Conservation (phyloP, 2,329 filamentous ascomycete species). For the Nothophaeocryptopus gaeumannii region DNA sequence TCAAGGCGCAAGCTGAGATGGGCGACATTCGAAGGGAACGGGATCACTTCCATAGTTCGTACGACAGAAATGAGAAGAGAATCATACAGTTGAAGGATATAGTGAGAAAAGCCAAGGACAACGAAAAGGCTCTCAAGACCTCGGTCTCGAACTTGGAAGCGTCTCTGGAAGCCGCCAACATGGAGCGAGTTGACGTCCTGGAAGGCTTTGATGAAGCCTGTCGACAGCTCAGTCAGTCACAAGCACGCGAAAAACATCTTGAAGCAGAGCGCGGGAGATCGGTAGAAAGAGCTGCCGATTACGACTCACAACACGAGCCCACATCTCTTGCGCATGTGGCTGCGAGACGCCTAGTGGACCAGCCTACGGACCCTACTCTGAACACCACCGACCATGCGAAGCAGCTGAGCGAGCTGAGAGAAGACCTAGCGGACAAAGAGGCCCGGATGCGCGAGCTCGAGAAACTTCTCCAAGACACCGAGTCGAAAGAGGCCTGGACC, state of each 20-base stretch:
- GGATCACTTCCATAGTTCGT: slow-evolving; percentile 38
- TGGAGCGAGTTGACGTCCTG: slow-evolving; percentile 40
- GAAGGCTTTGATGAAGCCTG: slow-evolving; percentile 35
- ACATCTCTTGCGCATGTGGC: too few relatives aligned
- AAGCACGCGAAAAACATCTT: background rate
- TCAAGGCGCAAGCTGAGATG: slow-evolving; percentile 34
- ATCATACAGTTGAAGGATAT: slow-evolving; percentile 41
- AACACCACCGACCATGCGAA: background rate
- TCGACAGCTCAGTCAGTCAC: slow-evolving; percentile 31
- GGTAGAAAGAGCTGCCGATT: too few relatives aligned
- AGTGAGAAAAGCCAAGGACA: slow-evolving; percentile 39
- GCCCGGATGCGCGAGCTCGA: slow-evolving; percentile 3
- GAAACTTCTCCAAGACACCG: background rate
- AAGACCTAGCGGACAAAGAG: slow-evolving; percentile 8
- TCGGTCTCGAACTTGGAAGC: slow-evolving; percentile 40
- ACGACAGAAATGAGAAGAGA: slow-evolving; percentile 36
- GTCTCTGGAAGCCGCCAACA: slow-evolving; percentile 41
- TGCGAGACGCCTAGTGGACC: too few relatives aligned
- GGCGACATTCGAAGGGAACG: slow-evolving; percentile 39
- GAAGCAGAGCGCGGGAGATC: too few relatives aligned
- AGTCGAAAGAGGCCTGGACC: background rate
- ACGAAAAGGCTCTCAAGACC: slow-evolving; percentile 37
- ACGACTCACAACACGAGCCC: too few relatives aligned
- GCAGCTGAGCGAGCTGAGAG: slow-evolving; percentile 11
- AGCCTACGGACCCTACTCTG: too few relatives aligned